Evolutionary conservation across 176 grass and related monocot genomes (phyloP).

Genomic region (Ananas comosus): DNA sequence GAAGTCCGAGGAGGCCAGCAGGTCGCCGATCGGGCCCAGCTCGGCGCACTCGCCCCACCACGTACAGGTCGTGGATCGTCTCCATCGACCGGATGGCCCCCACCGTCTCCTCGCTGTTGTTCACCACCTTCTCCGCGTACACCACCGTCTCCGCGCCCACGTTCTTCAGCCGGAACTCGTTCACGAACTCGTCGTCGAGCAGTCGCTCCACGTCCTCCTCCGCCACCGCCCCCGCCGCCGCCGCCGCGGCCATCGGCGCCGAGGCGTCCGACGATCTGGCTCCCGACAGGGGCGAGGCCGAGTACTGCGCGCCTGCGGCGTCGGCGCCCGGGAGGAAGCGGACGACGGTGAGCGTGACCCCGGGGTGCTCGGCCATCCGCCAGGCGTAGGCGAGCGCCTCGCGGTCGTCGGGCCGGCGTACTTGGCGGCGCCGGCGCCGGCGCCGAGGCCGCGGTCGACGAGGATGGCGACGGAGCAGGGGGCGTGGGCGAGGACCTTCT

Average conservation of each 20-base stretch:
- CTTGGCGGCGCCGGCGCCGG: background rate
- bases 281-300: background rate
- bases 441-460: slow-evolving; percentile 27
- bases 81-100: background rate
- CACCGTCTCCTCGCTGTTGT: slow-evolving; percentile 8
- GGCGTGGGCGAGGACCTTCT: slow-evolving; percentile 13
- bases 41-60: slow-evolving; percentile 19
- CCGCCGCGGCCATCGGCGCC: background rate
- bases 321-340: slow-evolving; percentile 1
- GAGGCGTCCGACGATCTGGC: background rate
- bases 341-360: slow-evolving; percentile 4
- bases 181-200: slow-evolving; percentile 9
- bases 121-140: slow-evolving; percentile 10
- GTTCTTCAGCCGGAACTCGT: background rate
- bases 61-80: background rate
- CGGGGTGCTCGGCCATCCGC: slow-evolving; percentile 7
- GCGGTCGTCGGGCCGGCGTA: slow-evolving; percentile 8
- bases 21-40: slow-evolving; percentile 9
- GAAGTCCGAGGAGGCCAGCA: slow-evolving; percentile 8
- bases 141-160: background rate
- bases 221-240: background rate
- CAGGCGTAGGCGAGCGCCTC: slow-evolving; percentile 14
- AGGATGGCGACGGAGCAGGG: slow-evolving; percentile 39
- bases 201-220: background rate
- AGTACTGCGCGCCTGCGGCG: background rate